Base-by-base conservation (phyloP, 2,329 filamentous ascomycete species). In the Beauveria medogensis region DNA sequence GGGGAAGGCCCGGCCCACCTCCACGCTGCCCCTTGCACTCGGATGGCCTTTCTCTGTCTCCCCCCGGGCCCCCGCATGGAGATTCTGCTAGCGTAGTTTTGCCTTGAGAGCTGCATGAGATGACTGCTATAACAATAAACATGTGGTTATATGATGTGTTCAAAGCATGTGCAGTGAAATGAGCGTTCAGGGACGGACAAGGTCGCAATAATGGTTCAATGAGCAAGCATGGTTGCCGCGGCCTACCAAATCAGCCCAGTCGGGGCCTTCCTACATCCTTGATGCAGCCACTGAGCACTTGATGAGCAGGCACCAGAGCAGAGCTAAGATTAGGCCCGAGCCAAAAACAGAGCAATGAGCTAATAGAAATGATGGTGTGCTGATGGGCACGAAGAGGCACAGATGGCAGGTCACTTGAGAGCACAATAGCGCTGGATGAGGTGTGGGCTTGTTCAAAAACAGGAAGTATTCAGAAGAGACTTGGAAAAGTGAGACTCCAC, bases 241-340 rank as follows among this genome's bases (percentile, higher is more conserved):
- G 48, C 40, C 40, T 28, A 20, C 41, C 48, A 47, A n/a, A 18
- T 3, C 40, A 37, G 20, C 37, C 40, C 26, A 30, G n/a, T 6
- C 48, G 40, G 14, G 26, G n/a, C 20, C 24, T 22, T 53, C 41
- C n/a, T 59, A 12, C 34, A 59, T 59, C 40, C 57, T 54, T 40
- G 6, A 40, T 47, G 57, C 57, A 53, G 41, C 50, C 57, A 59
- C 57, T 46, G 16, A n/a, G 40, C 48, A 41, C 28, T 59, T 59
- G 26, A 20, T 52, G 9, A 51, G 12, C 37, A 59, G 56, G 48
- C 37, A 53, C 48, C 48, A 37, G 47, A 30, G 10, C 9, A 58
- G 34, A 37, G 20, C 28, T 16, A 53, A 47, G 28, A 28, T 40
- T 53, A 18, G 26, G 20, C 56, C 44, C 14, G 40, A 24, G 24